These are phyloP conservation scores for Stemphylium vesicarium DNA, from an alignment of 2,329 filamentous ascomycete genomes.

Conservation along the genomic window DNA sequence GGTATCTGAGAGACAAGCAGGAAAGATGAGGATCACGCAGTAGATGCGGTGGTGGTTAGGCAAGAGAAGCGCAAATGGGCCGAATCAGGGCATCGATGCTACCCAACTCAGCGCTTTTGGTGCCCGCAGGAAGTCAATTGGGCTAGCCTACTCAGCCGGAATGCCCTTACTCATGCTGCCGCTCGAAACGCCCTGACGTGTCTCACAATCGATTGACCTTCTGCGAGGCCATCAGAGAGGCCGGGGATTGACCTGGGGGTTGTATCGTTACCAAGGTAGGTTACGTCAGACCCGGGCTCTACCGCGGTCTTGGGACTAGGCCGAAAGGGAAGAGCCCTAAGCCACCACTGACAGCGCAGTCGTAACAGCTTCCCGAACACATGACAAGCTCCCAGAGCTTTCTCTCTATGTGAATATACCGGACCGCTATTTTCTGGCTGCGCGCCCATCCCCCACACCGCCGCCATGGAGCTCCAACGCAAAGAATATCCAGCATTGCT, in stretches of 20 bases:
- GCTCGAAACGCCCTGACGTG: background rate
- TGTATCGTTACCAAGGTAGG: slow-evolving; percentile 19
- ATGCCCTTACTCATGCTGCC: background rate
- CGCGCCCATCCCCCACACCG: slow-evolving; percentile 28
- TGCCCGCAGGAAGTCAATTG: slow-evolving; percentile 4
- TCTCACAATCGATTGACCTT: background rate
- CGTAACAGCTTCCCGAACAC: slow-evolving; percentile 41
- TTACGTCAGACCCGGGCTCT: slow-evolving; percentile 27
- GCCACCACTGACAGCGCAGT: slow-evolving; percentile 40
- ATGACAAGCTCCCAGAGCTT: slow-evolving; percentile 30
- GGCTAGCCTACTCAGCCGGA: background rate
- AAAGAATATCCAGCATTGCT: slow-evolving; percentile 93
- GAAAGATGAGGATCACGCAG: slow-evolving; percentile 1
- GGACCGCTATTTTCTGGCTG: slow-evolving; percentile 31
- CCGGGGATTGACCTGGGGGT: background rate
- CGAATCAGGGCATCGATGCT: slow-evolving; percentile 11
- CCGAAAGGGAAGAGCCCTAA: slow-evolving; percentile 32
- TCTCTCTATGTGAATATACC: slow-evolving; percentile 40
- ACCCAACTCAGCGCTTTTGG: slow-evolving; percentile 9
- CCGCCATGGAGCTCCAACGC: slow-evolving; percentile 70
- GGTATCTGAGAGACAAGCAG: background rate
- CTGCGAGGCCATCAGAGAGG: background rate
- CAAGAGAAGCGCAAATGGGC: slow-evolving; percentile 5
- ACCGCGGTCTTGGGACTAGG: slow-evolving; percentile 20
- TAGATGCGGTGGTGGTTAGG: slow-evolving; percentile 5